Percentiles rank a stretch among this genome's conserved stretches.
Conservation (phyloP, 1,139 yeast genomes). For the Scheffersomyces segobiensis region DNA sequence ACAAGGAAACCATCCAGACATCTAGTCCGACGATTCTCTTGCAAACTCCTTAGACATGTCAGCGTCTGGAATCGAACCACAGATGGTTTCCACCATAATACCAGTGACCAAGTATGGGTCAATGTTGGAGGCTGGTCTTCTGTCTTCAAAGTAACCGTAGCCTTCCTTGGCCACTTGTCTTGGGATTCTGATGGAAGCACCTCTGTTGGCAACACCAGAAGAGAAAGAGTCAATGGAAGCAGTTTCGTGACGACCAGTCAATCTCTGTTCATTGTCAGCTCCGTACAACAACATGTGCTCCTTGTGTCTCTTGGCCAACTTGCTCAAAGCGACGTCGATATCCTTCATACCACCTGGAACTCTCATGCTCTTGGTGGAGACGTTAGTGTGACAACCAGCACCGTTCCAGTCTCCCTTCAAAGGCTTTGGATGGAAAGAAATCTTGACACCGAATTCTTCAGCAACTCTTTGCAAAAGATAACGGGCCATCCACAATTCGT, state of each 20-base stretch:
- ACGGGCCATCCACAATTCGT: conserved; percentile 94
- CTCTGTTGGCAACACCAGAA: conserved; percentile 99
- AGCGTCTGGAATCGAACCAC: conserved; percentile 94
- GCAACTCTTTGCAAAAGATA: conserved; percentile 92
- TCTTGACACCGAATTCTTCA: conserved; percentile 98
- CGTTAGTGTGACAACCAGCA: conserved; percentile 99
- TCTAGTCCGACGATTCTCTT: conserved; percentile 56
- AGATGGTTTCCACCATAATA: conserved; percentile 94
- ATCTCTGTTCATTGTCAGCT: conserved; percentile 89
- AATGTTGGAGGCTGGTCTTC: conserved; percentile 99
- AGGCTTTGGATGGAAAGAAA: conserved; percentile 99
- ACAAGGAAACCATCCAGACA: not conserved
- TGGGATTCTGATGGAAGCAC: conserved; percentile 98
- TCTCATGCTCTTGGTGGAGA: conserved; percentile 91
- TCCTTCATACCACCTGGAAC: conserved; percentile 91
- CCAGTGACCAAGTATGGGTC: conserved; percentile 99
- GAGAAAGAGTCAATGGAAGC: conserved; percentile 90
- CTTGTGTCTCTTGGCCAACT: conserved; percentile 92
- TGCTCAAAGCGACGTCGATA: conserved; percentile 90
- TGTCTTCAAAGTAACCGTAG: conserved; percentile 97
- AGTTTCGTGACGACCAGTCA: conserved; percentile 98
- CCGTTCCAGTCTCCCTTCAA: conserved; percentile 99
- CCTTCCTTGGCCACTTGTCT: conserved; percentile 98
- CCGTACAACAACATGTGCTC: conserved; percentile 97
- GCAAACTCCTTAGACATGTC: conserved; percentile 89